Conservation (phyloP, 2,329 filamentous ascomycete genomes). For the Thielaviopsis musarum region DNA sequence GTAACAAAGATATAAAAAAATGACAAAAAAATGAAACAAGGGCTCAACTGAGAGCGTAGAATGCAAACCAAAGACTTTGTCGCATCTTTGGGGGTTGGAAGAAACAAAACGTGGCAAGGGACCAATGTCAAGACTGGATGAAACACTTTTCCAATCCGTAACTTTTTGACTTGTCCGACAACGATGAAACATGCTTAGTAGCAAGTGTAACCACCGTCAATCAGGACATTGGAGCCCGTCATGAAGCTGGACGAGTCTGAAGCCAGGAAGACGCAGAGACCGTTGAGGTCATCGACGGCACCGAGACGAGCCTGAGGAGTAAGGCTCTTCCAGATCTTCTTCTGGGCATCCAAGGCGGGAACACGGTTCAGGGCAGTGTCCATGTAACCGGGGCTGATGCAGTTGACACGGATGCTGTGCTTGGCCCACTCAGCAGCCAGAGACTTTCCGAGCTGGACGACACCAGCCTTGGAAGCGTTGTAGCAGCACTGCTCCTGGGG, state of each 20-base stretch:
- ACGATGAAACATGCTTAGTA: slow-evolving; percentile 27
- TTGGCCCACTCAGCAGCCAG: slow-evolving; percentile 75
- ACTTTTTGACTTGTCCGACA: background rate
- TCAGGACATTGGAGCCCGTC: slow-evolving; percentile 59
- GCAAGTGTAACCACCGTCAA: slow-evolving; percentile 53
- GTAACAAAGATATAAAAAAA: slow-evolving; percentile 4
- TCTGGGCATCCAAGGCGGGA: slow-evolving; percentile 61
- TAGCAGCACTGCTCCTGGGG: slow-evolving; percentile 71
- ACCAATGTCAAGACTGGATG: background rate
- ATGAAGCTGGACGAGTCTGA: slow-evolving; percentile 59
- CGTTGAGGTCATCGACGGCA: slow-evolving; percentile 59
- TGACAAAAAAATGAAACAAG: slow-evolving; percentile 3
- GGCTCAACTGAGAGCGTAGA: slow-evolving; percentile 7
- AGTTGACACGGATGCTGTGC: slow-evolving; percentile 66
- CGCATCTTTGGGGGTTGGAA: background rate
- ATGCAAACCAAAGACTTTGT: background rate
- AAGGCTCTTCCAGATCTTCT: slow-evolving; percentile 61
- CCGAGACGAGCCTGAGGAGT: slow-evolving; percentile 61
- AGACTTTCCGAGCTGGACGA: slow-evolving; percentile 63
- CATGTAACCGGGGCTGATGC: slow-evolving; percentile 75
- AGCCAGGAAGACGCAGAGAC: slow-evolving; percentile 58
- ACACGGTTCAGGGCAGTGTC: slow-evolving; percentile 69
- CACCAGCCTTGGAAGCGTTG: slow-evolving; percentile 70
- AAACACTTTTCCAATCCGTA: background rate
- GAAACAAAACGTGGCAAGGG: background rate